A percentile compares a stretch with the other conserved stretches of the same genome.
Conservation (phyloP, 2,329 filamentous ascomycete genomes). For the Xylariomycetidae sp. region DNA sequence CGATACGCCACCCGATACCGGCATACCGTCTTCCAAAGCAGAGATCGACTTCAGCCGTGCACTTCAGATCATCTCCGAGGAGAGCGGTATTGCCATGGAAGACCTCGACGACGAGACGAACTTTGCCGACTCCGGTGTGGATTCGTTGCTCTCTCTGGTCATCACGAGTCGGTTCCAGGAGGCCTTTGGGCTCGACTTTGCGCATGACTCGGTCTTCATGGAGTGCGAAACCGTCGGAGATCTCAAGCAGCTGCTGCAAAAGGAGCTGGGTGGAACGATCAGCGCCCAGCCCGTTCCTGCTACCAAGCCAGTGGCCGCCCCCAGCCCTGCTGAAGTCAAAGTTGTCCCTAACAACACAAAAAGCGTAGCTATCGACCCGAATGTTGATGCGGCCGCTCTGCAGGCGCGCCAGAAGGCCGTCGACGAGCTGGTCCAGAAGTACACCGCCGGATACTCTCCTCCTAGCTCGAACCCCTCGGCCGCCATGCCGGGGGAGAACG, state of each 20-base stretch:
- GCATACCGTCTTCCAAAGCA: background rate
- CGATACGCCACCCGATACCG: background rate
- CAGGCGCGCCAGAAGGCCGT: slow-evolving; percentile 7
- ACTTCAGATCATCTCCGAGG: slow-evolving; percentile 10
- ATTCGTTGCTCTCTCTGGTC: slow-evolving; percentile 12
- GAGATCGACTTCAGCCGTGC: slow-evolving; percentile 5
- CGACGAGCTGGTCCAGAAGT: slow-evolving; percentile 9
- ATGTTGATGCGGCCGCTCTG: slow-evolving; percentile 2
- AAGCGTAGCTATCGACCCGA: background rate
- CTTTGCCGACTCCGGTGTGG: slow-evolving; percentile 13
- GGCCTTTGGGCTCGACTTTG: slow-evolving; percentile 10
- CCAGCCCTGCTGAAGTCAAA: background rate
- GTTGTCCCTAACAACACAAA: background rate
- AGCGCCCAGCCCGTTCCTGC: background rate
- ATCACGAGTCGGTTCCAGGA: slow-evolving; percentile 12
- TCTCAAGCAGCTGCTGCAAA: slow-evolving; percentile 2
- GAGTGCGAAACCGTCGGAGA: slow-evolving; percentile 8
- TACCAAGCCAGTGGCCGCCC: too few relatives aligned
- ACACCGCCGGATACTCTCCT: slow-evolving; percentile 4
- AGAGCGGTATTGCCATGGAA: slow-evolving; percentile 12
- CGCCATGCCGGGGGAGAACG: slow-evolving; percentile 19
- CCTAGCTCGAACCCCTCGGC: background rate
- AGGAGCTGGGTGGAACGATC: background rate
- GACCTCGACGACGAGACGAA: slow-evolving; percentile 17
- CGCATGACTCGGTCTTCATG: slow-evolving; percentile 7